Base-by-base conservation (phyloP, 352 stramenopile genomes). In the Globisporangium acanthophoron region DNA sequence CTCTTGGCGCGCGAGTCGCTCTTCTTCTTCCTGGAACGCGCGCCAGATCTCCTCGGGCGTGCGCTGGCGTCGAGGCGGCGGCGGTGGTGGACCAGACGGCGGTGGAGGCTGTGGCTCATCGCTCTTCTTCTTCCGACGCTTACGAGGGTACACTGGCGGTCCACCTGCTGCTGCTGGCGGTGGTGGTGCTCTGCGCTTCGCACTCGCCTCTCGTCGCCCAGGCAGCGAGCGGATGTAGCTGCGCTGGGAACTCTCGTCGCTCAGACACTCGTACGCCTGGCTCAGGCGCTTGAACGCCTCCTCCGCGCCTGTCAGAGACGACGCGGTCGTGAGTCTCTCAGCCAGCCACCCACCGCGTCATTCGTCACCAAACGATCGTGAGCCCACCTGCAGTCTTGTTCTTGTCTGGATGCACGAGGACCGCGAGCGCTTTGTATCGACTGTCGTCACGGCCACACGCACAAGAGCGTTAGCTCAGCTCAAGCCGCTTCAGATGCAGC, bases 211-310 rank as follows among this genome's bases (percentile, higher is more conserved):
- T 58, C 27, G 31, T n/a, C 24, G 43, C n/a, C 47, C 35, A 24
- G 54, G 46, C 31, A 87, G 45, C 37, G 65, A 61, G 47, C 57
- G 53, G 12, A 88, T 40, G 69, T 94, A 91, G 39, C 59, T 67
- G n/a, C 69, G 65, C 61, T 89, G 81, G 1, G 55, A 65, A 4
- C 8, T 35, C 58, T 84, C 70, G 40, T 87, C 59, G 7, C 69
- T 61, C 3, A 94, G 66, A 64, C 84, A 91, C 45, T 92, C 81
- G 59, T 94, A 94, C 3, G 84, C 81, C 35, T 80, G 67, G 50
- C 80, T 87, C 33, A 94, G 57, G 6, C 80, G 80, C 66, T 91
- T 90, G 69, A 94, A 94, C 5, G 81, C 81, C 12, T 80, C 74
- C 37, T 86, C 84, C 0, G 84, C 84, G 44, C 68, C 84, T 94